Conservation (phyloP, 306 rosid species). For the Dalbergia cochinchinensis region DNA sequence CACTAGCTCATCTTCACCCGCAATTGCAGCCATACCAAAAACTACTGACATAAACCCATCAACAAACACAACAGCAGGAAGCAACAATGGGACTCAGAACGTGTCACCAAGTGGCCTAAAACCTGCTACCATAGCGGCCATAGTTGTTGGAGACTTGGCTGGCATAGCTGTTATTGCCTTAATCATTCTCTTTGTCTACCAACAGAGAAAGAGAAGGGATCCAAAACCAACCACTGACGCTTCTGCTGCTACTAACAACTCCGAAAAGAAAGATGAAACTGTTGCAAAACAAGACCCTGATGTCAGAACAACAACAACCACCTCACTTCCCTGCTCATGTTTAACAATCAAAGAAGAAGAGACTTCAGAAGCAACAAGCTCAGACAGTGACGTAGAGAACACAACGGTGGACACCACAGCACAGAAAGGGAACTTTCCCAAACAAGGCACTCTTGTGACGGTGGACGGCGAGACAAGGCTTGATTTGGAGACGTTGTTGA, state of each 20-base stretch:
- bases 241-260: background rate
- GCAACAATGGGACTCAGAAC: conserved; percentile 44
- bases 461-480: conserved; percentile 74
- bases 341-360: conserved; percentile 67
- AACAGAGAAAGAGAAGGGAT: conserved; percentile 54
- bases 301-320: conserved; percentile 43
- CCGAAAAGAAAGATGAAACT: conserved; percentile 42
- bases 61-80: conserved; percentile 47
- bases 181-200: conserved; percentile 70
- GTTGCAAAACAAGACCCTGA: conserved; percentile 37
- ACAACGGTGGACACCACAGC: background rate
- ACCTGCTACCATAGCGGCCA: conserved; percentile 80
- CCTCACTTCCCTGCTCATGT: conserved; percentile 62
- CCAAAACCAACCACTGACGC: conserved; percentile 22
- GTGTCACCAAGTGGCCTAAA: conserved; percentile 58
- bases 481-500: conserved; percentile 77
- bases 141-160: conserved; percentile 76
- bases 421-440: conserved; percentile 33
- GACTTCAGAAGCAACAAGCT: conserved; percentile 77
- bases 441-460: conserved; percentile 63
- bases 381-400: conserved; percentile 72
- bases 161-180: conserved; percentile 64
- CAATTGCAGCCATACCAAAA: conserved; percentile 92
- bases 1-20: conserved; percentile 70
- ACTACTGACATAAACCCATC: conserved; percentile 59